Base-by-base conservation (phyloP, 331 rosid genomes). In the Saraca asoca region DNA sequence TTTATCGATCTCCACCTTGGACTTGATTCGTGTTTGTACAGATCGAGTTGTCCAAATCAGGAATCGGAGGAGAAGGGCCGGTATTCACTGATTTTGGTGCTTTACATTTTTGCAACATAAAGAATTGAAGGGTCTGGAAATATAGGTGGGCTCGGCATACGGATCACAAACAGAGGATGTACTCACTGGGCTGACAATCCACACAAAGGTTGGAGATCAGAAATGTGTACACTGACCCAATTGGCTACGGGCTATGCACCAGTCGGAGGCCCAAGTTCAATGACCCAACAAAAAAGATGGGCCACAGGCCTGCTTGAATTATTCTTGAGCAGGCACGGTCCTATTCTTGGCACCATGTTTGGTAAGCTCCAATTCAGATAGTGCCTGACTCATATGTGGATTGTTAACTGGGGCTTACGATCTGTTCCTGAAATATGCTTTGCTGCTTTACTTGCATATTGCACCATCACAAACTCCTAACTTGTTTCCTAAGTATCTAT, bases 161-260 rank as follows among this genome's bases (percentile, higher is more conserved):
- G 85, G 85, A 49, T 77, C 85, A 2, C 14, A 61, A 29, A 20
- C 69, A 12, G 88, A 83, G 58, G 88, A 83, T 31, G 0, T 60
- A 2, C 64, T 62, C 11, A 84, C 85, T 37, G 77, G 88, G 9
- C 20, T 81, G 13, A 29, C 12, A n/a, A 84, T 80, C 54, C 83
- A 84, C 31, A 72, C 51, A 39, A 80, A 42, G 98, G 96, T 10
- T 91, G 92, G 97, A 82, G 77, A 55, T 87, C 98, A 1, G 80
- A 65, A 6, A 0, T 19, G 0, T 71, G 79, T 49, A 13, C 37
- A 4, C 82, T 86, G 62, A 66, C 38, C 95, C 95, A 35, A 58
- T 80, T 0, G 81, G 80, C 5, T 88, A 49, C 56, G 5, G 96
- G 97, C 1, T 72, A 75, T 50, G 86, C 88, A 0, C 96, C 95